A percentile compares a stretch with the other conserved stretches of the same genome.
These are phyloP conservation scores for Neoascochyta sp. DNA, from an alignment of 2,329 filamentous ascomycete species.

Conservation along the genomic window DNA sequence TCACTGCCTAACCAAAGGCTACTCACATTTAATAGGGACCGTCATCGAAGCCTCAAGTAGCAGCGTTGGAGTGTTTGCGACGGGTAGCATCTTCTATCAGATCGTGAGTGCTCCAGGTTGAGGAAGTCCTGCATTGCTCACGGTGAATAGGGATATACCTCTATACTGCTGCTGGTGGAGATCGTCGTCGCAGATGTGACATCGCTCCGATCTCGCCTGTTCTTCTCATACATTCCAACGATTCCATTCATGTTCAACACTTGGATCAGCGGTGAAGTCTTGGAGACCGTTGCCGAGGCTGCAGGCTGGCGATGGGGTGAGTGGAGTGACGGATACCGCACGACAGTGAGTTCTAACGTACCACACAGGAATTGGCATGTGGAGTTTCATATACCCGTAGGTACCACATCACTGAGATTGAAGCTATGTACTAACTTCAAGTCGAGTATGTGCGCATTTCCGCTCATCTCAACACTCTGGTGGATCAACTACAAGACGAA, in stretches of 20 bases:
- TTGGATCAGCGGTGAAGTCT: slow-evolving; percentile 60
- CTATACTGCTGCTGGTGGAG: slow-evolving; percentile 59
- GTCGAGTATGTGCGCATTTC: slow-evolving; percentile 54
- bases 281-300: slow-evolving; percentile 46
- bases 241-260: slow-evolving; percentile 49
- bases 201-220: slow-evolving; percentile 58
- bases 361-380: slow-evolving; percentile 62
- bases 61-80: slow-evolving; percentile 52
- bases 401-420: too few relatives aligned
- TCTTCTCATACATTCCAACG: slow-evolving; percentile 58
- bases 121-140: neutral
- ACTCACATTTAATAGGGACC: slow-evolving; percentile 29
- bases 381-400: slow-evolving; percentile 57
- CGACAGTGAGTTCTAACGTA: too few relatives aligned
- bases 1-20: neutral
- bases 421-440: too few relatives aligned
- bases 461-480: slow-evolving; percentile 52
- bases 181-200: slow-evolving; percentile 63
- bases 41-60: slow-evolving; percentile 54
- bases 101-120: too few relatives aligned
- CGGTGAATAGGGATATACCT: slow-evolving; percentile 58
- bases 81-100: slow-evolving; percentile 34
- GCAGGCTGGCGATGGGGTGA: slow-evolving; percentile 59
- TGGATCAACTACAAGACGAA: slow-evolving; percentile 52
- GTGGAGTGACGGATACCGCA: too few relatives aligned